phyloP scores from a whole-genome alignment of 306 rosid species.

The Vicia villosa region DNA sequence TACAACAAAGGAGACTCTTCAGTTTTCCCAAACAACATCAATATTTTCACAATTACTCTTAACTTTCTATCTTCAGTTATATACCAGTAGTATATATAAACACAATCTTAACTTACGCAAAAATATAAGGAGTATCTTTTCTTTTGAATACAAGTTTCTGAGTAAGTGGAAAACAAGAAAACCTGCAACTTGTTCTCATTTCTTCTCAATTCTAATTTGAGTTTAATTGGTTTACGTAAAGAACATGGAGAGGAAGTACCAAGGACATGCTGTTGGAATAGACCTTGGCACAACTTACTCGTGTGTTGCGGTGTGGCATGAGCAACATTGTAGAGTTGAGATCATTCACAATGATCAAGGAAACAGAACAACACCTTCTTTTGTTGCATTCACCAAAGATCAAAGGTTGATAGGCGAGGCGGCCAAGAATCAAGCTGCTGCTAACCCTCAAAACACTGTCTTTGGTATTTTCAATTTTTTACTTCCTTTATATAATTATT shows the following conservation, averaged over 20 bases:
- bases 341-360: slow-evolving; percentile 33
- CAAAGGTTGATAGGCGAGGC: slow-evolving; percentile 30
- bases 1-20: too few relatives aligned
- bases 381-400: slow-evolving; percentile 1
- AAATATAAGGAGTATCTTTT: too few relatives aligned
- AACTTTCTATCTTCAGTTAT: too few relatives aligned
- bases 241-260: neutral
- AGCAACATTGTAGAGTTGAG: neutral
- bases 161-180: too few relatives aligned
- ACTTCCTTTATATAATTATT: too few relatives aligned
- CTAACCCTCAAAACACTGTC: slow-evolving; percentile 24
- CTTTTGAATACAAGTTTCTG: too few relatives aligned
- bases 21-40: too few relatives aligned
- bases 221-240: too few relatives aligned
- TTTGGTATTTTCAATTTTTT: slow-evolving; percentile 8
- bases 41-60: too few relatives aligned
- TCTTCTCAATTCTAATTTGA: neutral
- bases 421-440: slow-evolving; percentile 22
- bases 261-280: neutral
- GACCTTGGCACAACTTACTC: slow-evolving; percentile 31
- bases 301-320: slow-evolving; percentile 31
- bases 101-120: too few relatives aligned
- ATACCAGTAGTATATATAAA: too few relatives aligned
- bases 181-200: too few relatives aligned
- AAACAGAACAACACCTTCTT: neutral